Base-by-base conservation (phyloP, 192 early-diverging fungal genomes). In the Umbelopsis vinacea region DNA sequence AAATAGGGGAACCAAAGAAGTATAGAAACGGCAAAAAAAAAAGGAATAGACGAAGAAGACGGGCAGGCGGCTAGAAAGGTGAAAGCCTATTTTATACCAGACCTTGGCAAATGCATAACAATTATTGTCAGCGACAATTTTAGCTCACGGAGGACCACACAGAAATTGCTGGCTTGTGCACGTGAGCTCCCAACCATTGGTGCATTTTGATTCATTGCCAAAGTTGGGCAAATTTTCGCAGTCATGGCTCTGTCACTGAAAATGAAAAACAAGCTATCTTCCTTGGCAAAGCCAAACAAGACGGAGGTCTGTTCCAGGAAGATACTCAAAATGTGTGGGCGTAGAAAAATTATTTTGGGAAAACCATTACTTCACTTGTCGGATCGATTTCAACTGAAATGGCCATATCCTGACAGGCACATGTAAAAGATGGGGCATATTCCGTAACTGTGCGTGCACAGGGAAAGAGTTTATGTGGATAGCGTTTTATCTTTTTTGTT, bases 131-230 rank as follows among this genome's bases (percentile, higher is more conserved):
- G 19, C 33, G 29, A 37, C 38, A 37, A 63, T 37, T n/a, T 63
- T 63, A 63, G 33, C 57, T 63, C 33, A 63, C 57, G 57, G 57
- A 63, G 57, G 15, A 17, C 17, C 33, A 63, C 24, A 35, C 57
- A 63, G 57, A 63, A 63, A 37, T 29, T 12, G 26, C 15, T 26
- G 15, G 15, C 17, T 17, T 12, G 29, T 26, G 33, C 57, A 63
- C 57, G 57, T 63, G 57, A 63, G 26, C 24, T 29, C 3, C 12
- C 35, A 63, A 37, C 33, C 12, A 63, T 63, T 63, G 57, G 57
- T 63, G 26, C 57, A 63, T 4, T 14, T 17, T 63, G 12, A 12
- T 14, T 29, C 23, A 17, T 19, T 35, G 33, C 57, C 33, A 63
- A 63, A 63, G 17, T 6, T 3, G 19, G 17, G 33, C 26, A 33